Evolutionary conservation across 2,329 filamentous ascomycete genomes (phyloP).

Genomic region (Diaporthe capsici): DNA sequence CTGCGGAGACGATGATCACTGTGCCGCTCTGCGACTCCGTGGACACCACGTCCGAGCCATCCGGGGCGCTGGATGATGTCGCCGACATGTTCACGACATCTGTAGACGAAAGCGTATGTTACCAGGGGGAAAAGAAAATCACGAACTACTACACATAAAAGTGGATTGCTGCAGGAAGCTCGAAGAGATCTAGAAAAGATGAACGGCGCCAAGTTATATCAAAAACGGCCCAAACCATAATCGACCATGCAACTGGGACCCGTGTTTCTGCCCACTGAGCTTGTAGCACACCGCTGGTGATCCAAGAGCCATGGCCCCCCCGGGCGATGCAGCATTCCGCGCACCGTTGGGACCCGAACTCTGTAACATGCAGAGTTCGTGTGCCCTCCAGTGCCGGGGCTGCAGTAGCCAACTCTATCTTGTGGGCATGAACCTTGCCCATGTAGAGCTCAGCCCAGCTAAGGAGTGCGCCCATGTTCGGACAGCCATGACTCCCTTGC

Average conservation of each 20-base stretch:
- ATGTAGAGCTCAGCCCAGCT: slow-evolving; percentile 18
- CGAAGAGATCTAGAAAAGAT: not conserved
- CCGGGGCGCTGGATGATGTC: slow-evolving; percentile 13
- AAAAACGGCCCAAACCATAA: slow-evolving; percentile 13
- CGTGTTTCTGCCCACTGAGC: not conserved
- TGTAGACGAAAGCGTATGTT: not conserved
- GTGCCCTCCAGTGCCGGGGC: not conserved
- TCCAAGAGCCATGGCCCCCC: not conserved
- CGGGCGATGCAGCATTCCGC: not conserved
- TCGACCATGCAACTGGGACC: not conserved
- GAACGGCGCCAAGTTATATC: slow-evolving; percentile 25
- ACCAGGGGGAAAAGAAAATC: not conserved
- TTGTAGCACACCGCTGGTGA: slow-evolving; percentile 1
- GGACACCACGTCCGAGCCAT: not conserved
- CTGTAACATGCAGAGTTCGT: slow-evolving; percentile 27
- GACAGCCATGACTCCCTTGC: slow-evolving; percentile 23
- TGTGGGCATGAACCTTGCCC: slow-evolving; percentile 20
- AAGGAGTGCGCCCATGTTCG: slow-evolving; percentile 23
- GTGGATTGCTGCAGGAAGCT: not conserved
- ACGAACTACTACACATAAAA: slow-evolving; percentile 13
- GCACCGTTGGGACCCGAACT: slow-evolving; percentile 6
- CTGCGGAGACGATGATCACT: slow-evolving; percentile 8
- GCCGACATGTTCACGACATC: slow-evolving; percentile 24
- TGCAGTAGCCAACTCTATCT: slow-evolving; percentile 17
- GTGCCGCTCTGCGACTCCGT: slow-evolving; percentile 18